These are phyloP conservation scores for Thielaviopsis musarum DNA, from an alignment of 2,329 filamentous ascomycete genomes.

Conservation along the genomic window DNA sequence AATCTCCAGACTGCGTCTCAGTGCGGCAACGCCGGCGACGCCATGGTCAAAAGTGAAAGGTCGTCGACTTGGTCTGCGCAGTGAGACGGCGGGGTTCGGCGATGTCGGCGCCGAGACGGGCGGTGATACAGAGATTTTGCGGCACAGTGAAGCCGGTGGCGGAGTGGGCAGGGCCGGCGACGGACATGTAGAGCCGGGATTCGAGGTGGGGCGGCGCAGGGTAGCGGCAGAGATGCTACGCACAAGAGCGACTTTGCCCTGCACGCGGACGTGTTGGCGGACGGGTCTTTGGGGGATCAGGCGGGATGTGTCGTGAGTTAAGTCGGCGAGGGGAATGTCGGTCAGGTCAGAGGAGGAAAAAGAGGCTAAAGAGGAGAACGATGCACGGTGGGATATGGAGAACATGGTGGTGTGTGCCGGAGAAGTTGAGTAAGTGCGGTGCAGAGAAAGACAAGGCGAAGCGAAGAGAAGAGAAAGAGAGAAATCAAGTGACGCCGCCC, in stretches of 20 bases:
- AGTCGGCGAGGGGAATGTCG: background rate
- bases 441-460: too few species aligned
- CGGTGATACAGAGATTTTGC: background rate
- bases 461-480: background rate
- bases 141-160: too few species aligned
- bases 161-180: too few species aligned
- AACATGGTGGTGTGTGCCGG: background rate
- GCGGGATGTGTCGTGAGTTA: background rate
- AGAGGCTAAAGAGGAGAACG: background rate
- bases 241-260: conserved; percentile 22
- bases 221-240: conserved; percentile 21
- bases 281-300: conserved; percentile 17
- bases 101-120: background rate
- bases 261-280: conserved; percentile 22
- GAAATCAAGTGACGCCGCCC: background rate
- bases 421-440: too few species aligned
- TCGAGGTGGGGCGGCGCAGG: conserved; percentile 9
- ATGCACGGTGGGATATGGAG: too few species aligned
- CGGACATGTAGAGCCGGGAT: too few species aligned
- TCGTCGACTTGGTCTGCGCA: too few species aligned
- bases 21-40: conserved; percentile 12
- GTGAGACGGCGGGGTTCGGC: background rate
- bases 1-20: too few species aligned
- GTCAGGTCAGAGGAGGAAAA: background rate
- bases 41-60: conserved; percentile 5